Evolutionary conservation across 1,284 basidiomycete species (phyloP), one percentile per base, ranked within the genome.

Genomic region (Stereum hirsutum): DNA sequence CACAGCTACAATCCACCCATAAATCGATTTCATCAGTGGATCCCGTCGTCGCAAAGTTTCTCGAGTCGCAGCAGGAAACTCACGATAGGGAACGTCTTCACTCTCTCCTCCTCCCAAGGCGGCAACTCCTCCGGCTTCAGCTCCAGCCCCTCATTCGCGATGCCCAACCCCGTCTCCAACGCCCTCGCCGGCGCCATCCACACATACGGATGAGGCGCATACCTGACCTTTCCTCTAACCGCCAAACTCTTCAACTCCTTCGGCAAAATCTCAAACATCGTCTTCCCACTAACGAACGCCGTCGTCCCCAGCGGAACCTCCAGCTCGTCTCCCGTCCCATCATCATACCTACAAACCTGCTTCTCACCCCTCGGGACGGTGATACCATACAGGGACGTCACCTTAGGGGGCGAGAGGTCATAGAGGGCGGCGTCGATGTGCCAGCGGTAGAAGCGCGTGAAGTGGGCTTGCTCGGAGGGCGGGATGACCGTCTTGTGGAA

Each of bases 361-460:
- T 50, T 56, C 2, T 65, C 58, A 1, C 89, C 91, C 25, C 69
- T 52, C 0, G 92, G 92, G 0, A 94, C 82, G 1, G 58, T 69
- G 44, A 94, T 68, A 0, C 80, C 89, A 52, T 93, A 90, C 6
- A 96, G 76, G 0, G 91, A 89, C 2, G 93, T 96, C 33, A 91
- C 91, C 52, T 75, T 82, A 2, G 92, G 92, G n/a, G 89, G 89
- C 17, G 78, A 76, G 17, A 91, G 74, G 49, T 88, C 81, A 61
- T 95, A 96, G 20, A 95, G 64, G 0, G 92, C 92, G 1, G 92
- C 92, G 55, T 96, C 92, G 60, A 95, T 94, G 63, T 95, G 91
- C 89, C 90, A 92, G 43, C 89, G 73, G 59, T 92, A 93, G 71
- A 89, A 94, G 23, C 91, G 76, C 10, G 91, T 94, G 34, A 70